These are phyloP conservation scores for Eimeria maxima DNA, from an alignment of 169 alveolate genomes.

Conservation along the genomic window DNA sequence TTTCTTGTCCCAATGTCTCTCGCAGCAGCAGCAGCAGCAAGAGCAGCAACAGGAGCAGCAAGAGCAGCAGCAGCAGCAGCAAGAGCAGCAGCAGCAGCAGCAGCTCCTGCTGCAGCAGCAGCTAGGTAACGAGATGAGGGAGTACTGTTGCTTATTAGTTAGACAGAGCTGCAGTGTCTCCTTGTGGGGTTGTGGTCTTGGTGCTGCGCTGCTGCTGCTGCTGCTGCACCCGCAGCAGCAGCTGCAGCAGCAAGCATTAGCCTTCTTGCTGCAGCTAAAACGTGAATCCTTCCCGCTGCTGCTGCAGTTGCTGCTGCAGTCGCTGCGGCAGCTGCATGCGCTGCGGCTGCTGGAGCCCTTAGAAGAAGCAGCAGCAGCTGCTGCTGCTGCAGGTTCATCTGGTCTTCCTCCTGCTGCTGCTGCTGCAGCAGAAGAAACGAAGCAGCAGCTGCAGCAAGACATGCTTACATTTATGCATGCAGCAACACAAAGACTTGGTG, in stretches of 20 bases:
- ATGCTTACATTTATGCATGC: neutral
- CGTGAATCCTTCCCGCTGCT: slow-evolving; percentile 37
- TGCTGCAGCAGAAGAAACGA: neutral
- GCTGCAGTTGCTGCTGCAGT: slow-evolving; percentile 59
- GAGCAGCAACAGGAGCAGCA: slow-evolving; percentile 19
- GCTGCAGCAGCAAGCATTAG: slow-evolving; percentile 43
- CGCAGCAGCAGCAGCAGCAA: neutral
- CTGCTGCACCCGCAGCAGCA: slow-evolving; percentile 65
- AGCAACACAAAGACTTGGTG: slow-evolving; percentile 3
- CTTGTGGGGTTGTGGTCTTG: slow-evolving; percentile 9
- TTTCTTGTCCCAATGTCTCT: too few species aligned
- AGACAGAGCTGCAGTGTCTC: slow-evolving; percentile 50
- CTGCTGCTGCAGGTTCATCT: slow-evolving; percentile 9
- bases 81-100: slow-evolving; percentile 46
- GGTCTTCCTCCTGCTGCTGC: slow-evolving; percentile 46
- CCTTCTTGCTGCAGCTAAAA: slow-evolving; percentile 29
- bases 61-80: slow-evolving; percentile 47
- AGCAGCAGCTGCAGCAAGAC: slow-evolving; percentile 49
- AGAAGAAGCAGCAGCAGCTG: slow-evolving; percentile 61
- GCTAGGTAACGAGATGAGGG: neutral
- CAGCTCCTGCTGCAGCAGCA: slow-evolving; percentile 26
- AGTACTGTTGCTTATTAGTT: slow-evolving; percentile 13
- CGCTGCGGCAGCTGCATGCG: slow-evolving; percentile 71
- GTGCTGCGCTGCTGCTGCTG: slow-evolving; percentile 59
- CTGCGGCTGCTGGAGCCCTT: slow-evolving; percentile 35